Percentiles rank a stretch among this genome's conserved stretches.
phyloP scores from a whole-genome alignment of 108 stramenopile genomes.

The Cylindrotheca closterium region DNA sequence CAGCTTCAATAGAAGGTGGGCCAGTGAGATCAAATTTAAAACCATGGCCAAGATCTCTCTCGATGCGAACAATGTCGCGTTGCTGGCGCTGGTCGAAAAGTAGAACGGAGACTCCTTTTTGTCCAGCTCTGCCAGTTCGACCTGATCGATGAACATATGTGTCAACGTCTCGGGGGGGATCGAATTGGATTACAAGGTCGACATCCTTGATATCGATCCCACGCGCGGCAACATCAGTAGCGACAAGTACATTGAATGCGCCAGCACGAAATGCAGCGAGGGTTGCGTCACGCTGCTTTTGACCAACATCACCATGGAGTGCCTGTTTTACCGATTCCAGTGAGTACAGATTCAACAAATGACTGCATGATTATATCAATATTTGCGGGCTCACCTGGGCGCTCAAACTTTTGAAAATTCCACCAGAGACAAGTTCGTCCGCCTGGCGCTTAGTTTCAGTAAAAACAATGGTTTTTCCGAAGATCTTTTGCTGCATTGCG shows the following conservation, averaged over 20 bases:
- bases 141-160: conserved; percentile 98
- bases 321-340: too few species aligned
- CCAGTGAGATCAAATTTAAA: conserved; percentile 87
- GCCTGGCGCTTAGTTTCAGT: conserved; percentile 93
- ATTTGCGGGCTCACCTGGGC: conserved; percentile 59
- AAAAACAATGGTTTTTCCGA: conserved; percentile 98
- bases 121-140: conserved; percentile 97
- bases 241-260: conserved; percentile 95
- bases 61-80: conserved; percentile 90
- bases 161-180: conserved; percentile 92
- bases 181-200: conserved; percentile 93
- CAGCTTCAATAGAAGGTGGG: conserved; percentile 81
- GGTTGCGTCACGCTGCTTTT: conserved; percentile 97
- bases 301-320: conserved; percentile 99
- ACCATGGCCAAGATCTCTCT: conserved; percentile 87
- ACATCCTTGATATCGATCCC: conserved; percentile 98
- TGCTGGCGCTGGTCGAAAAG: conserved; percentile 74
- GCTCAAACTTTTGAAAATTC: conserved; percentile 83
- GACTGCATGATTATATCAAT: too few species aligned
- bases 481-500: conserved; percentile 90
- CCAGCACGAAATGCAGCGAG: conserved; percentile 93
- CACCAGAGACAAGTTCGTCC: conserved; percentile 90
- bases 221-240: conserved; percentile 99
- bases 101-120: conserved; percentile 93
- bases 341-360: too few species aligned